These are phyloP conservation scores for Pythium aquatile DNA, from an alignment of 352 stramenopile genomes.

Conservation along the genomic window DNA sequence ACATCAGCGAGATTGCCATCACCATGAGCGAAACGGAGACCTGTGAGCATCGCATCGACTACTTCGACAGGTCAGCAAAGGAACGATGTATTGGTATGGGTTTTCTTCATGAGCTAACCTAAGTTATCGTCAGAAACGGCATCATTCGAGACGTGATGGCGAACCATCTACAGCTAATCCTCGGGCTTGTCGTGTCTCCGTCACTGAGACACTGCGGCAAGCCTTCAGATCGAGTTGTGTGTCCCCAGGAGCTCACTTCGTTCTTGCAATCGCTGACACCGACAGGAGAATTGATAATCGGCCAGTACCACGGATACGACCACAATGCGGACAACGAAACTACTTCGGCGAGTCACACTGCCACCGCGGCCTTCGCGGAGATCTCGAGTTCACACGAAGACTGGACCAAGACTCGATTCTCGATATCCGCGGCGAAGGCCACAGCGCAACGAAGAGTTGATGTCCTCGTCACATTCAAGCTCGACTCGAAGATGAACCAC, in stretches of 20 bases:
- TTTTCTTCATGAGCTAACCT: background rate
- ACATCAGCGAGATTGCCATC: constrained; percentile 37
- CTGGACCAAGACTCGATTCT: constrained; percentile 42
- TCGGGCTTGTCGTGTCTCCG: constrained; percentile 35
- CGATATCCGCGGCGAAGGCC: constrained; percentile 37
- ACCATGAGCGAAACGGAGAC: constrained; percentile 72
- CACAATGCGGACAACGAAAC: background rate
- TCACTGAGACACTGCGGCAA: constrained; percentile 25
- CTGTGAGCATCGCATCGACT: constrained; percentile 53
- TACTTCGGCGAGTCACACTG: constrained; percentile 1
- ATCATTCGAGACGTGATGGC: constrained; percentile 83
- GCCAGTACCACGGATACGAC: constrained; percentile 26
- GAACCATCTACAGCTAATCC: constrained; percentile 76
- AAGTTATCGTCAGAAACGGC: constrained; percentile 34
- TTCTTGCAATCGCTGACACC: constrained; percentile 14
- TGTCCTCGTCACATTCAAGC: constrained; percentile 15
- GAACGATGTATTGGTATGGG: background rate
- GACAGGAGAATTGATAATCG: background rate
- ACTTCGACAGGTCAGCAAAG: constrained; percentile 54
- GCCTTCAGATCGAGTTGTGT: background rate
- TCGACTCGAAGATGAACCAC: background rate
- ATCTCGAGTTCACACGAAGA: constrained; percentile 2
- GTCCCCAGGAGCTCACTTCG: background rate
- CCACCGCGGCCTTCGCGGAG: constrained; percentile 16
- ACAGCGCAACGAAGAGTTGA: constrained; percentile 11